Base-by-base conservation (phyloP, 805 yeast species). In the Pichia nanzhaoensis region DNA sequence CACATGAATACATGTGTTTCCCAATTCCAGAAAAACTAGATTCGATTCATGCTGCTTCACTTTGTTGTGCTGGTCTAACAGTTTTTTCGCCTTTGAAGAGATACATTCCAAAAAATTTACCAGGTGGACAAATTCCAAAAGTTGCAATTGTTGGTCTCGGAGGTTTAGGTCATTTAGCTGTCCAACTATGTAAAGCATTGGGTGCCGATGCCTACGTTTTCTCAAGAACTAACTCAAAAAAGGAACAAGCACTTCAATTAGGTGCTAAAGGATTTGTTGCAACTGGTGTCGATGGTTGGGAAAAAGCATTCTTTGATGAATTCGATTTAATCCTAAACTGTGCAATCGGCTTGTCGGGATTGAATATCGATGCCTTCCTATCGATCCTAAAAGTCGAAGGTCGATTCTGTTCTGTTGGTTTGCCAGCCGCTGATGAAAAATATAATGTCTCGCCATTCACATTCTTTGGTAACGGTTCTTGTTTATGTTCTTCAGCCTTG, bases 1-100 rank as follows among this genome's bases (percentile, higher is more conserved):
- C 70, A 32, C 67, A 73, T 53, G 73, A 73, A 58, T 67, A 68
- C 44, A 65, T 67, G 55, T 64, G 66, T 24, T 72, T 71, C 61
- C 67, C 71, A 13, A 68, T 73, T 44, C 78, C 77, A 13, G 73
- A 70, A 16, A 64, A 50, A 28, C 60, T 73, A 55, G 61, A 61
- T 41, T 61, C 73, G 5, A 56, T 57, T 16, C 66, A 58, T 38
- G 77, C 73, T 33, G 77, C 75, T 7, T 75, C 78, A 6, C 57
- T 73, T 61, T 64, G 74, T 62, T 73, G 78, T 58, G 78, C 74
- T 30, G 78, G 78, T 42, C 60, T 73, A 47, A 74, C 78, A 4
- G 74, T 69, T 12, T 74, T 61, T 58, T 71, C 77, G 10, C 78
- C 78, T 27, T 57, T 74, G 46, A 65, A 63, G 28, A 67, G 75